Conservation (phyloP, 345 rosid species). For the Salix exigua region DNA sequence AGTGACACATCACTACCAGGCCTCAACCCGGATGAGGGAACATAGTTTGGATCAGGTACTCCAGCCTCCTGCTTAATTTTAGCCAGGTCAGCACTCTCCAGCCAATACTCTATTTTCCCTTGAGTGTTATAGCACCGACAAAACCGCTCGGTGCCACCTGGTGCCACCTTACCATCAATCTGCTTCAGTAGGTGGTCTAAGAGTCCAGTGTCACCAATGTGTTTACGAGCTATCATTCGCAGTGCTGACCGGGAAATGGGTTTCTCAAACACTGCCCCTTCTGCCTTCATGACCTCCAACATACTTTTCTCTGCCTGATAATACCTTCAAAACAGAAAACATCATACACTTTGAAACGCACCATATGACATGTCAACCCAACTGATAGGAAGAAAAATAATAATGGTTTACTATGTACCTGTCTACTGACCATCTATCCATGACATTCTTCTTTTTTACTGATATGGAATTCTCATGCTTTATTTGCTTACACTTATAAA, state of each 20-base stretch:
- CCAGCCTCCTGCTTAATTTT: conserved; percentile 63
- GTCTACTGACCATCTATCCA: conserved; percentile 62
- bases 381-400: not conserved
- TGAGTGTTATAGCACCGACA: conserved; percentile 78
- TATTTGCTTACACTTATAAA: conserved; percentile 18
- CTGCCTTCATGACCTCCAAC: conserved; percentile 64
- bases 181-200: conserved; percentile 93
- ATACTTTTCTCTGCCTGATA: conserved; percentile 58
- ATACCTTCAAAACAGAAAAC: conserved; percentile 45
- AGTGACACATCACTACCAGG: conserved; percentile 30
- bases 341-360: not conserved
- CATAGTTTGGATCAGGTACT: conserved; percentile 50
- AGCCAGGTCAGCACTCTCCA: conserved; percentile 74
- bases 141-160: conserved; percentile 74
- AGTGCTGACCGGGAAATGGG: conserved; percentile 59
- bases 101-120: conserved; percentile 88
- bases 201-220: conserved; percentile 88
- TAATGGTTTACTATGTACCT: conserved; percentile 38
- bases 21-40: conserved; percentile 62
- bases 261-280: conserved; percentile 63
- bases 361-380: not conserved
- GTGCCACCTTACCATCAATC: conserved; percentile 81
- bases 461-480: conserved; percentile 21
- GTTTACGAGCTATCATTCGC: conserved; percentile 59
- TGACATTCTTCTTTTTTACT: conserved; percentile 11